Evolutionary conservation across 1,284 basidiomycete genomes (phyloP).

Genomic region (Cryptococcus hybrid): DNA sequence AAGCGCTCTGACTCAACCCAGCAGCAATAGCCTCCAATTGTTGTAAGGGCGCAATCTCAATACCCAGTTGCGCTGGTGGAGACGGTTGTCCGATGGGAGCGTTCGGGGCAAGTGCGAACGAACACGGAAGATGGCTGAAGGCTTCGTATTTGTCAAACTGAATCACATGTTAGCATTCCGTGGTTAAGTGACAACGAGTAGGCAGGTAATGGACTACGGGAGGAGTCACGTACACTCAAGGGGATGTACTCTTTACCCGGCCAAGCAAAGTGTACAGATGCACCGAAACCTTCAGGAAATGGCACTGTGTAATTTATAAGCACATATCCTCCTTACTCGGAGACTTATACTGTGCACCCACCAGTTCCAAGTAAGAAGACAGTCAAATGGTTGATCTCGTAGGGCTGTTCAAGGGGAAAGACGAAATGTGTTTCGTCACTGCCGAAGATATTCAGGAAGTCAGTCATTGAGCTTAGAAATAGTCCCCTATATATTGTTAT

Average conservation of each 20-base stretch:
- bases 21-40: constrained; percentile 37
- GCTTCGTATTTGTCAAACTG: constrained; percentile 87
- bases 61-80: constrained; percentile 53
- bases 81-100: constrained; percentile 23
- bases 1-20: constrained; percentile 49
- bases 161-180: too few relatives aligned
- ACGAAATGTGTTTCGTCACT: constrained; percentile 75
- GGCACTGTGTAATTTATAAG: constrained; percentile 55
- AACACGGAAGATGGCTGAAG: constrained; percentile 86
- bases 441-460: neutral
- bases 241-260: constrained; percentile 84
- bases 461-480: neutral
- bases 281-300: constrained; percentile 85
- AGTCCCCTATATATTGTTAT: neutral
- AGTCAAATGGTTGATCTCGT: constrained; percentile 81
- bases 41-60: constrained; percentile 58
- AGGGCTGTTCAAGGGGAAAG: constrained; percentile 73
- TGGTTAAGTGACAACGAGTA: neutral
- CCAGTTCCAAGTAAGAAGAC: constrained; percentile 82
- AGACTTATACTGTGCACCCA: constrained; percentile 45
- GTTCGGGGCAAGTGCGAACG: constrained; percentile 56
- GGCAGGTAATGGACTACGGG: neutral
- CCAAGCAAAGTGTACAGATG: constrained; percentile 86
- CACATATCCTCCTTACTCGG: too few relatives aligned
- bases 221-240: constrained; percentile 67